phyloP scores from a whole-genome alignment of 768 basidiomycete species.

The Naganishia randhawae region DNA sequence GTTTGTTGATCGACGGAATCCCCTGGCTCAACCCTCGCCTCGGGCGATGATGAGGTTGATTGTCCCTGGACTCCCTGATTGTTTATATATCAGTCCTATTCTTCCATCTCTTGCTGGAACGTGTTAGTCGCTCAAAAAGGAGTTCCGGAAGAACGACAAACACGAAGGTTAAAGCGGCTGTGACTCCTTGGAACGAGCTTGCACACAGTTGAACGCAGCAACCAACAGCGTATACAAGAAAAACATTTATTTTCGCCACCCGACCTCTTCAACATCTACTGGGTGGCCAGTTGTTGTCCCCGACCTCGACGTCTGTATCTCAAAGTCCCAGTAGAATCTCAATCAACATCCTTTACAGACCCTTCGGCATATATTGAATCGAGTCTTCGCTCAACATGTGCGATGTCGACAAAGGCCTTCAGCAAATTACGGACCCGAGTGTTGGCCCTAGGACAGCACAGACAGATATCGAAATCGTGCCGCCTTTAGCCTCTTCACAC shows the following conservation, averaged over 20 bases:
- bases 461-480: background rate
- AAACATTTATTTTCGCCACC: background rate
- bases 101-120: background rate
- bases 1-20: background rate
- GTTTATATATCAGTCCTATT: background rate
- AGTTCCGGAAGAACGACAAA: background rate
- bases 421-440: background rate
- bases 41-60: background rate
- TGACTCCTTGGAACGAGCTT: background rate
- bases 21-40: background rate
- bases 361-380: conserved; percentile 20
- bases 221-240: conserved; percentile 14
- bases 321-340: conserved; percentile 6
- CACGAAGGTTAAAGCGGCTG: background rate
- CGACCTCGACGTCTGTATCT: background rate
- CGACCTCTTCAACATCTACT: conserved; percentile 14
- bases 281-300: background rate
- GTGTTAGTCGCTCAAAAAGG: background rate
- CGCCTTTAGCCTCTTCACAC: background rate
- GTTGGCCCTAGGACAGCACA: background rate
- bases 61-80: background rate
- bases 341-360: conserved; percentile 10
- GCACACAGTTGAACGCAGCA: background rate
- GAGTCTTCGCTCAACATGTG: conserved; percentile 5
- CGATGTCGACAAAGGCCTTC: conserved; percentile 21